These are phyloP conservation scores for Cytospora mali DNA, from an alignment of 2,329 filamentous ascomycete genomes.

Conservation along the genomic window DNA sequence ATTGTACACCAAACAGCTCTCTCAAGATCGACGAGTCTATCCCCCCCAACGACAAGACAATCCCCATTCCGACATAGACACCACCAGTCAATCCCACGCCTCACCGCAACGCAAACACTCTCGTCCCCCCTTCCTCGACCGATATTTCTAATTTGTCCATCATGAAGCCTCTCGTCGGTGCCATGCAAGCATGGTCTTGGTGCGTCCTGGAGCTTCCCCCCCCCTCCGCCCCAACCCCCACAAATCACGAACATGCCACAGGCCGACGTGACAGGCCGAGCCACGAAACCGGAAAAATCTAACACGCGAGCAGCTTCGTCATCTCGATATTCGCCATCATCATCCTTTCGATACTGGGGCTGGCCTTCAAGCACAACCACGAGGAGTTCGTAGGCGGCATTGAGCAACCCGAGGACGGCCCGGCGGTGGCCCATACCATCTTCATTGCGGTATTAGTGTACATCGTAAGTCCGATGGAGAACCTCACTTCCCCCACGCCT, in stretches of 20 bases:
- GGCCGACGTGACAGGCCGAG: neutral
- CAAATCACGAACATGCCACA: conserved; percentile 9
- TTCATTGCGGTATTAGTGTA: conserved; percentile 91
- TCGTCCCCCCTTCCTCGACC: neutral
- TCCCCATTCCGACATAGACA: neutral
- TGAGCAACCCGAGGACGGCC: conserved; percentile 71
- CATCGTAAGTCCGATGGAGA: conserved; percentile 62
- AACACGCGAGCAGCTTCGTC: conserved; percentile 62
- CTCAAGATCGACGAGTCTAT: conserved; percentile 9
- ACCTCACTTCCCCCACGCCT: conserved; percentile 4
- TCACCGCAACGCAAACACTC: neutral
- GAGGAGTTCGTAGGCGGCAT: conserved; percentile 80
- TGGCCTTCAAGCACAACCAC: conserved; percentile 78
- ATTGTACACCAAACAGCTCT: conserved; percentile 1
- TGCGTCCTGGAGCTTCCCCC: conserved; percentile 55
- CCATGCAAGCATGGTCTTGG: conserved; percentile 95
- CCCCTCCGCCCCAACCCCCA: conserved; percentile 13
- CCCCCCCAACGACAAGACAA: neutral
- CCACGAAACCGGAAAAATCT: too few species aligned
- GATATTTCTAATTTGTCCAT: conserved; percentile 38
- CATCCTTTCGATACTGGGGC: conserved; percentile 64
- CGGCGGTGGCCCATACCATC: conserved; percentile 79
- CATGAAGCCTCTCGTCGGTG: conserved; percentile 95
- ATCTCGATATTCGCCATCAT: conserved; percentile 67
- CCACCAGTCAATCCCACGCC: neutral